Evolutionary conservation across 257 asterid genomes (phyloP), one percentile per base, ranked within the genome.

Genomic region (Knoxia roxburghii): DNA sequence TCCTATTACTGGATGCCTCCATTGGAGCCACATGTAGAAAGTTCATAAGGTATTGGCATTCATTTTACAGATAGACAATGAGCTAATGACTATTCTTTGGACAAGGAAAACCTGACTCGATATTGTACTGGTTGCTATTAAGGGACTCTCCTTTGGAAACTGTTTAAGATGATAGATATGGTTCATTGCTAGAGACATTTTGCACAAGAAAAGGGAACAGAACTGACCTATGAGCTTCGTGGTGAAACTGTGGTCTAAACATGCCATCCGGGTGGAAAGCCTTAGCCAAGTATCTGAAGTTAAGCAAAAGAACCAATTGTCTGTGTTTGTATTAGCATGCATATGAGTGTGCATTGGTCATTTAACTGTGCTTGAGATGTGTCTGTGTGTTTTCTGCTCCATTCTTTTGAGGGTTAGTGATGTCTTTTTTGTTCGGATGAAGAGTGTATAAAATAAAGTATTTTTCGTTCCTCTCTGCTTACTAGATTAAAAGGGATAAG

Each of bases 401-500:
- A n/a, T n/a, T n/a, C n/a, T n/a, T n/a, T n/a, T n/a, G 53, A 39
- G 68, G 14, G 33, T 23, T 24, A 20, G 15, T 43, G 55, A 63
- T 41, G 67, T 61, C 67, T 40, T 63, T 37, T 2, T 11, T 39
- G 30, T 23, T 40, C 6, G 13, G 21, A 21, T 18, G 6, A 20
- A 23, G 23, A 33, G 53, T 61, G 7, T 43, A 14, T 24, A 21
- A 14, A 20, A 24, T 5, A 64, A 21, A 58, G 8, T 43, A 17
- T 6, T 63, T 55, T 21, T 26, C 51, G 41, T 65, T 27, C 10
- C 57, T 67, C 65, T n/a, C 49, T 61, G 77, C 60, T 61, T 60
- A 70, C 56, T 68, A 94, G 99, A 94, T 94, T 29, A 94, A 94
- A 81, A 80, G 77, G 59, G 97, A 94, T 78, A 89, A 84, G 55